Conservation (phyloP, 2,329 filamentous ascomycete species). For the Calonectria hawksworthii region DNA sequence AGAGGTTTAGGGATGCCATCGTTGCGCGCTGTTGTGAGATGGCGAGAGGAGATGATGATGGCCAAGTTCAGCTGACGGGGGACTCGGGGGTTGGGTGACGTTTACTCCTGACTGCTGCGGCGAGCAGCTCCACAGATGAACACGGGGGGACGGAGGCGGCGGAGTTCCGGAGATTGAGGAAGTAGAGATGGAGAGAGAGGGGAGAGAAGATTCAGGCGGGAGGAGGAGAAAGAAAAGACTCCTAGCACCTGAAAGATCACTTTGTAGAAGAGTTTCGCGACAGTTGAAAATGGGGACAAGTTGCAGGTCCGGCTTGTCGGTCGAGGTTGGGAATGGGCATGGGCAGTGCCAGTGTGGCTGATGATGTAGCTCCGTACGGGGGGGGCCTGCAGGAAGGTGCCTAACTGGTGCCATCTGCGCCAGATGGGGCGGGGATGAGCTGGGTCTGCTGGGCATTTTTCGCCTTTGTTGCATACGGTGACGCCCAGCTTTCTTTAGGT, state of each 20-base stretch:
- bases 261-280: constrained; percentile 29
- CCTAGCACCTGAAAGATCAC: constrained; percentile 28
- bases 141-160: constrained; percentile 23
- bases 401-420: constrained; percentile 29
- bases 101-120: constrained; percentile 47
- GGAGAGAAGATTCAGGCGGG: constrained; percentile 15
- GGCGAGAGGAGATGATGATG: constrained; percentile 41
- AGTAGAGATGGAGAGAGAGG: constrained; percentile 14
- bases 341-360: constrained; percentile 43
- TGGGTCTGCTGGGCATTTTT: constrained; percentile 21
- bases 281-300: constrained; percentile 33
- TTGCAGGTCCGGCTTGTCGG: constrained; percentile 34
- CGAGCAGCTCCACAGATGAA: constrained; percentile 44
- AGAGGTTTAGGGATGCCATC: constrained; percentile 87
- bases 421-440: constrained; percentile 32
- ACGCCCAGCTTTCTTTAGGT: constrained; percentile 7
- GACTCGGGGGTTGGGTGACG: constrained; percentile 42
- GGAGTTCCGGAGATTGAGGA: constrained; percentile 20
- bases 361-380: constrained; percentile 43
- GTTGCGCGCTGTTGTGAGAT: constrained; percentile 40
- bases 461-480: constrained; percentile 27
- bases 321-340: constrained; percentile 30
- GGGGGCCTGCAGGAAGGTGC: constrained; percentile 32
- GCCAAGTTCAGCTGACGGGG: constrained; percentile 38
- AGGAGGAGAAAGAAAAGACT: constrained; percentile 20